Base-by-base conservation (phyloP, 805 yeast genomes). In the Candida saitoana region DNA sequence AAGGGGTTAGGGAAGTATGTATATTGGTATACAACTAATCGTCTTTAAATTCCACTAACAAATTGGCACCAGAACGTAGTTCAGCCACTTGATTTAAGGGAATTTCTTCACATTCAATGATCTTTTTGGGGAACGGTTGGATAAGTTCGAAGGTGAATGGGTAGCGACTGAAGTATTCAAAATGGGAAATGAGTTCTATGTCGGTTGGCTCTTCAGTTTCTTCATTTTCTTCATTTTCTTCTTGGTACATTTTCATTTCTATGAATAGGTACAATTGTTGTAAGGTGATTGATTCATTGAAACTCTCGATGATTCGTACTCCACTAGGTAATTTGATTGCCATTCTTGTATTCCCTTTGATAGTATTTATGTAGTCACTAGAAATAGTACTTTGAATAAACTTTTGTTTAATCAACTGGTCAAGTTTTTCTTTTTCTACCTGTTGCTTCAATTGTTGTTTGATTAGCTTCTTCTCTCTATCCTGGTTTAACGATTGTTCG, bases 321-420 rank as follows among this genome's bases (percentile, higher is more conserved):
- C 87, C 86, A 27, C 68, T 55, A 6, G 84, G 79, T 27, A 76
- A 60, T 54, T 80, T 73, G 48, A 82, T 63, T 39, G 83, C 80
- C 16, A 82, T 68, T 38, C 61, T 52, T 6, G 35, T 34, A 9
- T 35, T 35, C 20, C 38, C 43, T 20, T 18, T n/a, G n/a, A 20
- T 34, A n/a, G n/a, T 15, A n/a, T 14, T 35, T 39, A 14, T 38
- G 17, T 22, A 29, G 32, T 29, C 32, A 14, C 5, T 5, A 39
- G 20, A 12, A 35, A 27, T 14, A 41, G 18, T 19, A 46, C 35
- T 33, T 39, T 39, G 14, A 38, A 29, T 14, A 49, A 38, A 25
- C 42, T 39, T 29, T 38, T 38, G 24, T 46, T 42, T 42, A 41
- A 45, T 32, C 25, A 29, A 14, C 34, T 39, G 35, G 34, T 35